phyloP scores from a whole-genome alignment of 2,329 filamentous ascomycete species.

The Stagonosporopsis chrysanthemi region DNA sequence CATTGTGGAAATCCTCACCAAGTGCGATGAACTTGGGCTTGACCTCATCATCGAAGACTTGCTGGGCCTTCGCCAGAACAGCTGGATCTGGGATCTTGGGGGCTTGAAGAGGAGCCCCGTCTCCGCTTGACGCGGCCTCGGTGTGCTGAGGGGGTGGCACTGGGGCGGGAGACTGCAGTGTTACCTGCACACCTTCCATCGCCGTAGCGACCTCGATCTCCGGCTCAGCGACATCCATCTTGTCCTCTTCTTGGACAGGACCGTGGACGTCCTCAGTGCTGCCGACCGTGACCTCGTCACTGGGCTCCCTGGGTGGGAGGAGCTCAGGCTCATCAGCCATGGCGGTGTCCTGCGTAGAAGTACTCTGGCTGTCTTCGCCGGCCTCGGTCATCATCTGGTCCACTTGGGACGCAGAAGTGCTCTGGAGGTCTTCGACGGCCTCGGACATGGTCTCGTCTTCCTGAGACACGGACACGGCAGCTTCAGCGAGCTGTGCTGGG shows the following conservation, averaged over 20 bases:
- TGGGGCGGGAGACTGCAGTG: background rate
- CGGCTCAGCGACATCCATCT: background rate
- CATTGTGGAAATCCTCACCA: background rate
- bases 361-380: background rate
- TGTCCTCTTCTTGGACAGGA: background rate
- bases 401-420: background rate
- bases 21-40: background rate
- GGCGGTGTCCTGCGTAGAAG: background rate
- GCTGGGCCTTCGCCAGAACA: too few relatives aligned
- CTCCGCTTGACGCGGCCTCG: background rate
- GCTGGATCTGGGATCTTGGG: background rate
- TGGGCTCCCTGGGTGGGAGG: background rate
- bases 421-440: background rate
- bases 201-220: background rate
- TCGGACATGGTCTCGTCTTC: background rate
- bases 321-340: background rate
- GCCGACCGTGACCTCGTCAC: background rate
- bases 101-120: background rate
- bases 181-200: background rate
- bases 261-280: background rate
- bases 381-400: background rate
- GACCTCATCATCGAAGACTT: background rate
- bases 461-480: background rate
- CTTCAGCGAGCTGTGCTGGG: background rate
- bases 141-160: background rate